Base-by-base conservation (phyloP, 1,139 yeast species). In the Debaryomyces robertsiae region DNA sequence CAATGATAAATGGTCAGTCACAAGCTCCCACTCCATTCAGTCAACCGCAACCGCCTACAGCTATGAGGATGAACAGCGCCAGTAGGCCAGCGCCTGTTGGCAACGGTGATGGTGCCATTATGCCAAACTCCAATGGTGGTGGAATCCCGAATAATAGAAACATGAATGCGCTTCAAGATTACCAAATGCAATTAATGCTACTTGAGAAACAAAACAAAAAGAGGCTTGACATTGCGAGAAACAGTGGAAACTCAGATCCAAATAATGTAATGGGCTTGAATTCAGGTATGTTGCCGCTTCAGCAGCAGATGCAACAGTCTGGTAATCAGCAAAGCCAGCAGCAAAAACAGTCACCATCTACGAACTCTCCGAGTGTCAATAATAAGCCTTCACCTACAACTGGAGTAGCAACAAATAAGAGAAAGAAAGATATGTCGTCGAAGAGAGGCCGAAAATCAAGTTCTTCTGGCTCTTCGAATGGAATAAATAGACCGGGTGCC, bases 121-220 rank as follows among this genome's bases (percentile, higher is more conserved):
- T 29, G 18, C 10, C 24, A 23, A 32, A 38, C 11, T 19, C 23
- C 13, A 33, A 33, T 27, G 30, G 23, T 28, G 11, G 23, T 38
- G 32, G 39, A 4, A 36, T 38, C 18, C 43, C 48, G n/a, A 30
- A 34, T 14, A 48, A 46, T 39, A 56, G 67, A 38, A 71, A 69
- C 49, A 59, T 62, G 52, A 70, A 70, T 51, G 77, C 78, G 2
- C 65, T 84, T 36, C 85, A 82, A 47, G 91, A 84, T 57, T 85
- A 85, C 58, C 93, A 85, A 59, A 78, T 79, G 75, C 93, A 85
- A 60, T 64, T 85, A 48, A 77, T 84, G 80, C 60, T 82, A 32
- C 63, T 85, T 45, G 93, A 85, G 49, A 79, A 80, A 49, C 90
- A 83, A 55, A 84, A 84, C 58, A 82, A 82, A 58, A 80, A 79